Conservation (phyloP, 768 basidiomycete species). For the Collybiopsis luxurians region DNA sequence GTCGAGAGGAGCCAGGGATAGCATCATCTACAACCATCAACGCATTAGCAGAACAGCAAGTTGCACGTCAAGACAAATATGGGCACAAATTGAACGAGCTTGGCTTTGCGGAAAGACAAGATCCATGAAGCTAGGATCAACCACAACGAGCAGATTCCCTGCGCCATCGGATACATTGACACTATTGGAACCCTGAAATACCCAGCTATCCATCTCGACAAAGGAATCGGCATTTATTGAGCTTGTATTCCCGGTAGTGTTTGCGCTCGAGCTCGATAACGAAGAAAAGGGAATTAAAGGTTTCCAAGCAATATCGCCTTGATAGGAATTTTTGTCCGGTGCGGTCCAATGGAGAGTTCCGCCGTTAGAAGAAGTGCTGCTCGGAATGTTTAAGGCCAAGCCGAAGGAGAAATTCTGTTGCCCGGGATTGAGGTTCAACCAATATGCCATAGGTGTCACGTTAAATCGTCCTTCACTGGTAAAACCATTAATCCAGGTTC, state of each 20-base stretch:
- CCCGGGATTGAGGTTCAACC: background rate
- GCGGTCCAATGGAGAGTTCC: constrained; percentile 3
- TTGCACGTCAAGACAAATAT: background rate
- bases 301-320: constrained; percentile 5
- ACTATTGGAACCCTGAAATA: background rate
- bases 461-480: constrained; percentile 1
- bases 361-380: background rate
- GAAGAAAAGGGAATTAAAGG: background rate
- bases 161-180: background rate
- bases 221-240: background rate
- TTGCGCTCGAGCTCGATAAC: too few species aligned
- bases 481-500: background rate
- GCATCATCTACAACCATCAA: background rate
- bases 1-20: background rate
- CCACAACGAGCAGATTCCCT: background rate
- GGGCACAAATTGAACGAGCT: constrained; percentile 2
- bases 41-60: too few species aligned
- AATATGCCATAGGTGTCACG: constrained; percentile 1
- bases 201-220: constrained; percentile 4
- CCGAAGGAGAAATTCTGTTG: constrained; percentile 2
- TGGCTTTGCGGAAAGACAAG: constrained; percentile 1
- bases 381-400: background rate
- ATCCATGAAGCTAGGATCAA: background rate
- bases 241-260: background rate
- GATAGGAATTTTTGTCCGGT: background rate